Evolutionary conservation across 495 filamentous ascomycete species (phyloP), one percentile per base, ranked within the genome.

Genomic region (Aspergillus heteromorphus): DNA sequence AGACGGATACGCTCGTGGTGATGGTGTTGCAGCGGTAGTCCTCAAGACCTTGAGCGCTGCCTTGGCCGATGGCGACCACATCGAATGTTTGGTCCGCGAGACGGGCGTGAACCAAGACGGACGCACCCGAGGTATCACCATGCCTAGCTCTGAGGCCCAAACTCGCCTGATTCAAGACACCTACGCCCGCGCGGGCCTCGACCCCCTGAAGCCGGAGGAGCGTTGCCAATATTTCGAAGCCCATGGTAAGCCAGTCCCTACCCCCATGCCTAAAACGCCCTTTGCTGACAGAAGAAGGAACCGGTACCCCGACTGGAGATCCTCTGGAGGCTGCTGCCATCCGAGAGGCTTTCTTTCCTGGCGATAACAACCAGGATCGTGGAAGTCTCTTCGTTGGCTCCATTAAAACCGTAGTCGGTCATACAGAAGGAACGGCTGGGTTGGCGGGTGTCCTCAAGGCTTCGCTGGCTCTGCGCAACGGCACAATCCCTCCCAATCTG

Each of bases 401-500:
- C 17, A 47, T 47, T 13, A 47, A 47, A 9, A 29, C 43, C 5
- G 6, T 29, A 21, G 16, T 29, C 4, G 43, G 43, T 16, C 43
- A 47, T 13, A 27, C 23, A 1, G 23, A 50, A 17, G 47, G 27
- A 4, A 19, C 38, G 1, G 16, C 27, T 0, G 53, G 53, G 1
- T 6, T 56, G 7, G 36, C 53, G 4, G 34, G 23, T 0, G 14
- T 55, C 11, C 60, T 87, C 0, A 86, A 85, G 65, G 72, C 74
- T 0, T 63, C 75, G 0, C 55, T 79, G 20, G 69, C 76, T 21
- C 64, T 87, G 49, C 70, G 76, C 48, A 65, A 80, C 40, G 51
- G 49, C 5, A 49, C 60, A 0, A 72, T 83, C 8, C 76, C 77
- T 1, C 53, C 53, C 0, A 45, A 29, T 6, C 18, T 25, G 2